phyloP scores from a whole-genome alignment of 2,329 filamentous ascomycete genomes.

The Aspergillus quadricinctus region DNA sequence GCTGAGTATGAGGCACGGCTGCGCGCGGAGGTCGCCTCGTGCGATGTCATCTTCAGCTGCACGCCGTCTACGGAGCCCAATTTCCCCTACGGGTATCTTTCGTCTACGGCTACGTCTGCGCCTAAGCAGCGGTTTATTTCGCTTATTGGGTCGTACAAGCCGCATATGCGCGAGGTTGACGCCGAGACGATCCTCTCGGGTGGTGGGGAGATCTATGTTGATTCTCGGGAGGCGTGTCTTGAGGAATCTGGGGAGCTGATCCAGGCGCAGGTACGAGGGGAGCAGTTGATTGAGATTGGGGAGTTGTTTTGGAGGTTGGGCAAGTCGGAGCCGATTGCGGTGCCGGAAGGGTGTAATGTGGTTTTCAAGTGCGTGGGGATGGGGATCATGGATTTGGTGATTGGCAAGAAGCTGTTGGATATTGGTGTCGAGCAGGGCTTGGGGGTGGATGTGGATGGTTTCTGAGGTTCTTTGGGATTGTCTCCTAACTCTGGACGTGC shows the following conservation, averaged over 20 bases:
- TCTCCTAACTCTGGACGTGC: neutral
- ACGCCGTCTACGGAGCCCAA: conserved; percentile 45
- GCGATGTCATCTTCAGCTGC: conserved; percentile 48
- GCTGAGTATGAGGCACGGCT: conserved; percentile 41
- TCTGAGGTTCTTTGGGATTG: conserved; percentile 18
- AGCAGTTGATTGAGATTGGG: conserved; percentile 42
- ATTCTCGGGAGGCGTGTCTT: conserved; percentile 46
- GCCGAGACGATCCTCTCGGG: conserved; percentile 47
- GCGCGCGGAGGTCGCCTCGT: conserved; percentile 23
- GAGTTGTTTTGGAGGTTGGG: conserved; percentile 27
- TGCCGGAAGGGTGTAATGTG: conserved; percentile 35
- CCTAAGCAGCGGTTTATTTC: conserved; percentile 44
- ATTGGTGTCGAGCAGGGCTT: conserved; percentile 30
- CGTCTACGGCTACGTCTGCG: conserved; percentile 3
- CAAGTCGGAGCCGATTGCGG: conserved; percentile 16
- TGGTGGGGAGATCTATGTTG: conserved; percentile 65
- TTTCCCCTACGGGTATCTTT: conserved; percentile 37
- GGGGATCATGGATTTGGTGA: conserved; percentile 48
- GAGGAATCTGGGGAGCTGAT: conserved; percentile 47
- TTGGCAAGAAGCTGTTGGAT: conserved; percentile 40
- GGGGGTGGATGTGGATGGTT: conserved; percentile 35
- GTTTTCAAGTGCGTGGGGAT: conserved; percentile 51
- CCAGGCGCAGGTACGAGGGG: conserved; percentile 31
- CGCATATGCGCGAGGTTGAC: conserved; percentile 51
- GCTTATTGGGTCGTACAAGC: conserved; percentile 52